Evolutionary conservation across 805 yeast species (phyloP).

Genomic region (Wickerhamiella alocasiicola): DNA sequence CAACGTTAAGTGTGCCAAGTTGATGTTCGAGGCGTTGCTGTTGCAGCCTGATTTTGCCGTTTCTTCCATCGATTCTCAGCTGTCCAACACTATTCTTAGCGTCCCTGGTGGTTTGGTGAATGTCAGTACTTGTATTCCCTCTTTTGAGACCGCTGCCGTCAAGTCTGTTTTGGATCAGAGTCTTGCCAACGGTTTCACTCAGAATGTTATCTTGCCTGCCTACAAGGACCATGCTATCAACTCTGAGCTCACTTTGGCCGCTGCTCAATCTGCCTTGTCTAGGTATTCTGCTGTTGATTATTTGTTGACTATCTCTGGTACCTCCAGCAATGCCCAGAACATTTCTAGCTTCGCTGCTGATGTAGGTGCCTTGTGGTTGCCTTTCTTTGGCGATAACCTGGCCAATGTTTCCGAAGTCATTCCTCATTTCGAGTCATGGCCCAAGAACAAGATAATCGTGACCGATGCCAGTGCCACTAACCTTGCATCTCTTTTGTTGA

Average conservation of each 20-base stretch:
- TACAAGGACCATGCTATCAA: conserved; percentile 50
- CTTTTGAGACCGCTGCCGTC: conserved; percentile 44
- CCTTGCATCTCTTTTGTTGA: conserved; percentile 77
- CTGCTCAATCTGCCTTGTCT: conserved; percentile 45
- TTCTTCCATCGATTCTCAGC: conserved; percentile 71
- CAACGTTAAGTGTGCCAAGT: conserved; percentile 92
- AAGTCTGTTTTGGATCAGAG: conserved; percentile 50
- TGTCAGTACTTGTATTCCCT: conserved; percentile 66
- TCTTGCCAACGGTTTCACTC: conserved; percentile 78
- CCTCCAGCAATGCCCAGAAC: conserved; percentile 50
- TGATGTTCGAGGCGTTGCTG: conserved; percentile 86
- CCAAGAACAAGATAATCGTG: conserved; percentile 65
- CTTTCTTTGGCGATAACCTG: conserved; percentile 47
- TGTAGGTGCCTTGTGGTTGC: conserved; percentile 72
- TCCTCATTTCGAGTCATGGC: conserved; percentile 75
- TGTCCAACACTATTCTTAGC: conserved; percentile 70
- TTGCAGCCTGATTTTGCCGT: conserved; percentile 48
- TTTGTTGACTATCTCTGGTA: conserved; percentile 73
- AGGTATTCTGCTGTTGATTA: conserved; percentile 61
- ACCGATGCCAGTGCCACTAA: conserved; percentile 90
- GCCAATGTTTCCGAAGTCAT: conserved; percentile 68
- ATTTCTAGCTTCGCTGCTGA: conserved; percentile 48
- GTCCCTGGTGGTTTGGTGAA: conserved; percentile 76
- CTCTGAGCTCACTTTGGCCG: conserved; percentile 52
- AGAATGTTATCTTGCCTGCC: conserved; percentile 67